A percentile compares a stretch with the other conserved stretches of the same genome.
These are phyloP conservation scores for Cystofilobasidium ferigula DNA, from an alignment of 768 basidiomycete genomes.

Conservation along the genomic window DNA sequence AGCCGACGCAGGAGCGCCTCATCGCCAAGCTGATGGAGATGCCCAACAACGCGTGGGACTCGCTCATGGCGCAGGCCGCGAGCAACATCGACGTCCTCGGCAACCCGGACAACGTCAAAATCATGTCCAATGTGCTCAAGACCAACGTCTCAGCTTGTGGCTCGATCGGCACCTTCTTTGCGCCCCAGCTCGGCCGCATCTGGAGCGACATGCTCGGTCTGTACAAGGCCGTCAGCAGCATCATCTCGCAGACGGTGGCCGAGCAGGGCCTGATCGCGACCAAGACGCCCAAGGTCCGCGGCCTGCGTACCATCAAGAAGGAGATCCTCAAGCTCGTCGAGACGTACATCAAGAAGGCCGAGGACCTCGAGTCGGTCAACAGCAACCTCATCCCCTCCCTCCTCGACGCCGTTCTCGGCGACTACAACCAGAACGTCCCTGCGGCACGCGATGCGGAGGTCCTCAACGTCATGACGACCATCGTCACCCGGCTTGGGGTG, in stretches of 20 bases:
- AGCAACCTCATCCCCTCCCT: constrained; percentile 84
- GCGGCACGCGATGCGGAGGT: constrained; percentile 93
- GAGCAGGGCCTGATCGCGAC: constrained; percentile 83
- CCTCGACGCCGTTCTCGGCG: constrained; percentile 92
- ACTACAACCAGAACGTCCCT: constrained; percentile 89
- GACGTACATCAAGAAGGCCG: constrained; percentile 92
- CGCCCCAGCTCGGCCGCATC: constrained; percentile 90
- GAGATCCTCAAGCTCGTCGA: constrained; percentile 96
- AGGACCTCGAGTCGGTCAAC: constrained; percentile 89
- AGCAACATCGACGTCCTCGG: constrained; percentile 83
- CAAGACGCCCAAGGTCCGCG: constrained; percentile 90
- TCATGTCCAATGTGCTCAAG: constrained; percentile 89
- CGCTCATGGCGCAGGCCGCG: constrained; percentile 87
- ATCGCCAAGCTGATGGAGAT: constrained; percentile 93
- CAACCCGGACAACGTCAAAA: constrained; percentile 88
- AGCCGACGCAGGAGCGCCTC: constrained; percentile 87
- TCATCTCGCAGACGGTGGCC: constrained; percentile 84
- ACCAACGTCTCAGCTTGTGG: constrained; percentile 97
- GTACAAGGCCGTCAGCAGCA: constrained; percentile 92
- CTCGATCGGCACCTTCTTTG: constrained; percentile 91
- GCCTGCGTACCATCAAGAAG: constrained; percentile 92
- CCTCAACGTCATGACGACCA: constrained; percentile 91
- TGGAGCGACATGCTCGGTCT: constrained; percentile 97
- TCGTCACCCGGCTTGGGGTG: constrained; percentile 77
- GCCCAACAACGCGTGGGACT: constrained; percentile 97